phyloP scores from a whole-genome alignment of 495 filamentous ascomycete species.

The Penicillium mononematosum region DNA sequence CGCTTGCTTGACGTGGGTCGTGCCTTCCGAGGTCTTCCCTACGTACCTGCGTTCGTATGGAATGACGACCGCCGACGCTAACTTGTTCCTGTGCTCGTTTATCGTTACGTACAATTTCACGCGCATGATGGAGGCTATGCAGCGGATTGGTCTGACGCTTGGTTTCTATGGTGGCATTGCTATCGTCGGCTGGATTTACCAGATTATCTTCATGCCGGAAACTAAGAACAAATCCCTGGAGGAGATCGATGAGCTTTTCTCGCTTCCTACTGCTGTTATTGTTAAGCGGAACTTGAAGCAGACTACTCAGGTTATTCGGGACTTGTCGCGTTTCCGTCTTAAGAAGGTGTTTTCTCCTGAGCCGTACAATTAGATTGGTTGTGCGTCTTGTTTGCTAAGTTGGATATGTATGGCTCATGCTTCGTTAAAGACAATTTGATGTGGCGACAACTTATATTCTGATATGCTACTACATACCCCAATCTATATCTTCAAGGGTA shows the following conservation, averaged over 20 bases:
- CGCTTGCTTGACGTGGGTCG: constrained; percentile 62
- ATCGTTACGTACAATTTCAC: constrained; percentile 65
- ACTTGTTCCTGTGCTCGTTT: constrained; percentile 59
- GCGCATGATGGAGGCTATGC: constrained; percentile 57
- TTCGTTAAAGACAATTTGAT: background rate
- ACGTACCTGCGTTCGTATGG: constrained; percentile 61
- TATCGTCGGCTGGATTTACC: constrained; percentile 56
- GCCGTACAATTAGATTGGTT: constrained; percentile 11
- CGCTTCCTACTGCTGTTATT: constrained; percentile 53
- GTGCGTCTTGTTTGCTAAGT: background rate
- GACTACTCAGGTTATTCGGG: constrained; percentile 32
- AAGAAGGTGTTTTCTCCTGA: constrained; percentile 39
- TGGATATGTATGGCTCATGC: no score
- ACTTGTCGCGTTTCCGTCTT: constrained; percentile 32
- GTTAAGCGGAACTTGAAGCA: constrained; percentile 50
- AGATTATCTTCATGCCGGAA: constrained; percentile 62
- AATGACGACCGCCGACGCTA: constrained; percentile 57
- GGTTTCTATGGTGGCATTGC: constrained; percentile 64
- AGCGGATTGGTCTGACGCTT: constrained; percentile 53
- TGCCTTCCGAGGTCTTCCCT: constrained; percentile 59
- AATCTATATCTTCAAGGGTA: background rate
- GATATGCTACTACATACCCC: background rate
- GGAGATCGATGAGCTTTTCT: constrained; percentile 60
- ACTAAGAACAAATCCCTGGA: constrained; percentile 63
- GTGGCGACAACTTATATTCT: background rate